Base-by-base conservation (phyloP, 345 rosid genomes). In the Euphorbia pulcherrima region DNA sequence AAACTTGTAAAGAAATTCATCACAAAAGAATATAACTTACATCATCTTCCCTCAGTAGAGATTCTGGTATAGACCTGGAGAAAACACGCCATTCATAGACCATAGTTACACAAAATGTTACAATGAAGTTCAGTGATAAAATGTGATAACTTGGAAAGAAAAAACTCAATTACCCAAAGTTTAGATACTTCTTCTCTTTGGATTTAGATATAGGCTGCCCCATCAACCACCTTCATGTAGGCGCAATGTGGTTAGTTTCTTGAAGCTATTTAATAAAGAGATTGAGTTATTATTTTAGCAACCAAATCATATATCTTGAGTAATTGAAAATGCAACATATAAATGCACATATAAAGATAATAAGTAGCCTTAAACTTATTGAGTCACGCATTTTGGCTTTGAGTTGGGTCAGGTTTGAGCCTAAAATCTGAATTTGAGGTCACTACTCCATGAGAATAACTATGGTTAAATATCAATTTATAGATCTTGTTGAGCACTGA, bases 31-130 rank as follows among this genome's bases (percentile, higher is more conserved):
- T 68, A 58, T 21, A 73, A 86, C 88, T 80, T 83, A 90, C 98
- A 77, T 90, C 98, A 71, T 92, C 97, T 68, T 84, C 92, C 76
- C 98, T 83, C 33, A 88, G 86, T 69, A 87, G 46, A 18, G 90
- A 84, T 72, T 92, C 97, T 6, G 90, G 83, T 79, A 90, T 54
- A 57, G 54, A 80, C 77, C 97, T 90, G 83, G 26, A 27, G 23
- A 53, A 62, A 40, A 6, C 72, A 64, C 27, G 73, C 30, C 27
- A 71, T 68, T 40, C 65, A 33, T 7, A 33, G 37, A 44, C 13
- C 61, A 30, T 28, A 67, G 62, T 53, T 41, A 68, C 20, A 27
- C 24, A 11, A 9, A 56, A 18, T 28, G 56, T 60, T 10, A 60
- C 4, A 46, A 18, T 16, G 23, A 68, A 53, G 11, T 26, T 59